A percentile compares a stretch with the other conserved stretches of the same genome.
phyloP scores from a whole-genome alignment of 1,284 basidiomycete genomes.

The Irpex lacteus region DNA sequence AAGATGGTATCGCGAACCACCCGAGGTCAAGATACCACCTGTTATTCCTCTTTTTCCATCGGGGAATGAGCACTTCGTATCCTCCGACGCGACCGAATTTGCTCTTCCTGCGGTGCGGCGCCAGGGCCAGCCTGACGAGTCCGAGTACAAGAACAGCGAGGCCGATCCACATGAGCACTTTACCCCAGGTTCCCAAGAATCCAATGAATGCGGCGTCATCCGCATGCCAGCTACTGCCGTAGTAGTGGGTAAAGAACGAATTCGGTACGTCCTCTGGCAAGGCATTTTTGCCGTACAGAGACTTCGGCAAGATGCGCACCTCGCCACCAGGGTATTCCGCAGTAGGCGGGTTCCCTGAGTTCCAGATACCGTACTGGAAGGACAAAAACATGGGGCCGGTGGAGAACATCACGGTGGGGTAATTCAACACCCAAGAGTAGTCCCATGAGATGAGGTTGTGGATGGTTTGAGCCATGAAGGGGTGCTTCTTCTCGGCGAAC shows the following conservation, averaged over 20 bases:
- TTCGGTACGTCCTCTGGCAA: conserved; percentile 81
- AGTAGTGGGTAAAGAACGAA: conserved; percentile 94
- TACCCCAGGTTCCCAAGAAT: conserved; percentile 87
- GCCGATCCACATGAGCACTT: conserved; percentile 81
- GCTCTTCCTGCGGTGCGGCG: conserved; percentile 50
- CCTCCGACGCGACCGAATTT: conserved; percentile 60
- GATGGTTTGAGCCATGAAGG: conserved; percentile 92
- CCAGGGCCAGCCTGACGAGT: conserved; percentile 55
- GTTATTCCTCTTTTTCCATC: conserved; percentile 63
- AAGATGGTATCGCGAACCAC: conserved; percentile 50
- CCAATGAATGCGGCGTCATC: conserved; percentile 93
- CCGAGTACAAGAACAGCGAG: conserved; percentile 69
- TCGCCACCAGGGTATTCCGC: conserved; percentile 53
- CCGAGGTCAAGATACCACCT: conserved; percentile 72
- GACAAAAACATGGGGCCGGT: conserved; percentile 96
- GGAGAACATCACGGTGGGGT: conserved; percentile 99
- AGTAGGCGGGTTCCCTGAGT: conserved; percentile 68
- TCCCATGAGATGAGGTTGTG: conserved; percentile 92
- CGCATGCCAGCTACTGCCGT: conserved; percentile 96
- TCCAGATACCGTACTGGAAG: conserved; percentile 82
- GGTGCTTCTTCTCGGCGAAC: conserved; percentile 82
- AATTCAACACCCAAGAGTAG: conserved; percentile 91
- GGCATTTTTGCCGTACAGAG: conserved; percentile 96
- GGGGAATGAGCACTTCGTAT: conserved; percentile 74
- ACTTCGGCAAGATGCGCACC: conserved; percentile 89